Percentiles rank a stretch among this genome's conserved stretches.
These are phyloP conservation scores for Termitomyces eurrhizus DNA, from an alignment of 768 basidiomycete species.

Conservation along the genomic window DNA sequence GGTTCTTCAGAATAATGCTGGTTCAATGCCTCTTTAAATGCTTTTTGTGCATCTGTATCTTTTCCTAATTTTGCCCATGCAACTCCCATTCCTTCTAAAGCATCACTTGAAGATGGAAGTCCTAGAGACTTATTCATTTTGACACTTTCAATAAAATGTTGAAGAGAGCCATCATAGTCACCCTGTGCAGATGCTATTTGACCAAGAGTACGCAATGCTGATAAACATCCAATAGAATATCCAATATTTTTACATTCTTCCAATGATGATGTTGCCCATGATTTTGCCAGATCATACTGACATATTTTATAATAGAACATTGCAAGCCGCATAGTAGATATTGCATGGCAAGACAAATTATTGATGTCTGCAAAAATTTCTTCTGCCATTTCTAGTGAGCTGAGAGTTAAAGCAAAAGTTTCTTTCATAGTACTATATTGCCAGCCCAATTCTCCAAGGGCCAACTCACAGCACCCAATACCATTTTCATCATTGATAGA, in stretches of 20 bases:
- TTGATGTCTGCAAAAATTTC: background rate
- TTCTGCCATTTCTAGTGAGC: background rate
- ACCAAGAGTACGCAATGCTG: background rate
- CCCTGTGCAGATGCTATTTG: background rate
- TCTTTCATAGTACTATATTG: background rate
- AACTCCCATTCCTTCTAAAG: slow-evolving; percentile 4
- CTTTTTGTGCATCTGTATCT: background rate
- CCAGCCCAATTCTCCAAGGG: background rate
- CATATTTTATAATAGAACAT: background rate
- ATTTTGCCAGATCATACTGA: background rate
- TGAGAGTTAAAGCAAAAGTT: background rate
- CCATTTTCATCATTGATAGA: background rate
- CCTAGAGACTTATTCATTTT: background rate
- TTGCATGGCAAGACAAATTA: background rate
- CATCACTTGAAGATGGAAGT: background rate
- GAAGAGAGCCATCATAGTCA: slow-evolving; percentile 1
- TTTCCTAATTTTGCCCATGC: slow-evolving; percentile 7
- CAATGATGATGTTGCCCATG: background rate
- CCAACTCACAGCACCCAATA: background rate
- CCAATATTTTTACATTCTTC: background rate
- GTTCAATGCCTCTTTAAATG: background rate
- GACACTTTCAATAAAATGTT: background rate
- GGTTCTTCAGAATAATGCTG: background rate
- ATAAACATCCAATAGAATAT: background rate
- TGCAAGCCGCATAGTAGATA: background rate